Conservation (phyloP, 2,329 filamentous ascomycete species). For the Phoma sp. region DNA sequence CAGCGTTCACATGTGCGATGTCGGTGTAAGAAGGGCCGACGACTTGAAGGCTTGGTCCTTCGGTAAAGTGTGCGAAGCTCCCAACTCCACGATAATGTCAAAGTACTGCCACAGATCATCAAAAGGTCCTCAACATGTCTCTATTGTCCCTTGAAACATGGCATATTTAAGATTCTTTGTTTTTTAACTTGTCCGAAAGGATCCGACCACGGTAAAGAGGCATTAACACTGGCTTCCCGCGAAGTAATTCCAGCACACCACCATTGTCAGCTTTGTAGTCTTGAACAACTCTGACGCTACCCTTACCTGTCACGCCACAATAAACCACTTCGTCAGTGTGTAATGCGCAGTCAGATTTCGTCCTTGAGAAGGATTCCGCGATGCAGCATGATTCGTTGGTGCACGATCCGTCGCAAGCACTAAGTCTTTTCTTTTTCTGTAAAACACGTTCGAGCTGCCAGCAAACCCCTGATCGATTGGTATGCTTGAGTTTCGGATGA, state of each 20-base stretch:
- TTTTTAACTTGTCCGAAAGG: background rate
- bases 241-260: background rate
- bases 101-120: too few species aligned
- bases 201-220: background rate
- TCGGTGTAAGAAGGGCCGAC: conserved; percentile 4
- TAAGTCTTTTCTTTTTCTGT: background rate
- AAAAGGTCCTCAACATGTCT: background rate
- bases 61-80: background rate
- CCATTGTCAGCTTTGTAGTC: background rate
- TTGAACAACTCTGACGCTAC: background rate
- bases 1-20: background rate
- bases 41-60: background rate
- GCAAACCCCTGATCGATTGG: too few species aligned
- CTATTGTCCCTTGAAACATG: background rate
- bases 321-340: background rate
- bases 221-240: background rate
- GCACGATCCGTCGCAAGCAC: background rate
- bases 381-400: background rate
- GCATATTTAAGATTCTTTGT: background rate
- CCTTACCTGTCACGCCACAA: background rate
- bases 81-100: background rate
- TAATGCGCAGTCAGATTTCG: background rate
- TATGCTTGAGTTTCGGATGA: too few species aligned
- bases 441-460: too few species aligned
- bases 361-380: background rate